Conservation (phyloP, 73 alveolate genomes). For the Durusdinium trenchii region DNA sequence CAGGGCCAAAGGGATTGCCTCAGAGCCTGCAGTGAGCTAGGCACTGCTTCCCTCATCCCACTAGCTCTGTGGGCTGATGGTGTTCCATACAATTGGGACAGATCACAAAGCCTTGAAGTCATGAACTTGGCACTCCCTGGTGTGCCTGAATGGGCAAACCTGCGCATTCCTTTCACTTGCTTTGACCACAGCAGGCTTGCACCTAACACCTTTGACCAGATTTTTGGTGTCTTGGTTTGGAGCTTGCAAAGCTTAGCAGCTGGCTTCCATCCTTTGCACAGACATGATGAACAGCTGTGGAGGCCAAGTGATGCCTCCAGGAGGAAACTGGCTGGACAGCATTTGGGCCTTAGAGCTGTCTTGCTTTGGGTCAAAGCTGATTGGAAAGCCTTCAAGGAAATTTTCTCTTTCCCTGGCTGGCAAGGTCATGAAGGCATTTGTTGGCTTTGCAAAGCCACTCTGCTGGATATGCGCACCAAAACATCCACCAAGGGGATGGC, state of each 20-base stretch:
- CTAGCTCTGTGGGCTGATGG: neutral
- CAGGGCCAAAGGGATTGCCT: neutral
- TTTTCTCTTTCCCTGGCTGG: neutral
- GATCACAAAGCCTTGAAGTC: neutral
- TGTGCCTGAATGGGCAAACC: neutral
- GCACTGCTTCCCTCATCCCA: neutral
- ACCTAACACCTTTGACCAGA: neutral
- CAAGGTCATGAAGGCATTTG: neutral
- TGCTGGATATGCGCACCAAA: neutral
- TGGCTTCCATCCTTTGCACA: neutral
- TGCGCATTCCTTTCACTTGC: neutral
- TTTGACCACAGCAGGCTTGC: neutral
- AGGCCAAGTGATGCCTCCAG: neutral
- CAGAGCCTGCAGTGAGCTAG: neutral
- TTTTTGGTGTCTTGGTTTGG: neutral
- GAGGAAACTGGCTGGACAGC: neutral
- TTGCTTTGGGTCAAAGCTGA: neutral
- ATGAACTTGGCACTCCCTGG: neutral
- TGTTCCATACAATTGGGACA: neutral
- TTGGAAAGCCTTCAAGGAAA: neutral
- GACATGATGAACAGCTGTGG: neutral
- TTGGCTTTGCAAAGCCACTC: neutral
- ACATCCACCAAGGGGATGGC: neutral
- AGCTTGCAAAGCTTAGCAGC: neutral
- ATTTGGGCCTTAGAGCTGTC: neutral